Conservation (phyloP, 2,329 filamentous ascomycete species). For the Scedosporium dehoogii region DNA sequence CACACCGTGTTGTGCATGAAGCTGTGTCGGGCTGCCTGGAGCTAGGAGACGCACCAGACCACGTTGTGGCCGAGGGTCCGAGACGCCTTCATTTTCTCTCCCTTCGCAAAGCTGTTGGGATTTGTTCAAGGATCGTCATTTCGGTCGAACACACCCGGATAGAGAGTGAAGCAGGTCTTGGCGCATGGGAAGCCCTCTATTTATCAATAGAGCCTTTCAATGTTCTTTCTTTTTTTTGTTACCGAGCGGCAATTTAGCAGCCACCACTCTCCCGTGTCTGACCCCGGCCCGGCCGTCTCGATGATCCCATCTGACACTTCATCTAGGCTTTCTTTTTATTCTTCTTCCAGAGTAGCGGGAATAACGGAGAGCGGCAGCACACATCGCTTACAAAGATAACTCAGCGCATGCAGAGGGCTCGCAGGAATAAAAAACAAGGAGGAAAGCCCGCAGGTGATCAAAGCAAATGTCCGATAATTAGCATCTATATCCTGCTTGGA, state of each 20-base stretch:
- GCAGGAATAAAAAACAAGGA: neutral
- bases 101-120: neutral
- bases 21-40: neutral
- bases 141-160: neutral
- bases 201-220: neutral
- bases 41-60: too few species aligned
- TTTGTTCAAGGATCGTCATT: neutral
- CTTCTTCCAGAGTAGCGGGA: too few species aligned
- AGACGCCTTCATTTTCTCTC: neutral
- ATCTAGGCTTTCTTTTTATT: too few species aligned
- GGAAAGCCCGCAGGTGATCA: neutral
- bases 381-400: neutral
- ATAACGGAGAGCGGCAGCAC: neutral
- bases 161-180: neutral
- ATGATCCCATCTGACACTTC: neutral
- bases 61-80: too few species aligned
- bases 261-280: neutral
- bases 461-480: neutral
- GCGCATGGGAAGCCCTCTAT: neutral
- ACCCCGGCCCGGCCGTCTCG: neutral
- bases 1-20: neutral
- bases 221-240: neutral
- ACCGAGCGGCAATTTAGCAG: neutral
- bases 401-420: too few species aligned
- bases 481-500: neutral